Base-by-base conservation (phyloP, 1,284 basidiomycete species). In the Taiwanofungus camphoratus region DNA sequence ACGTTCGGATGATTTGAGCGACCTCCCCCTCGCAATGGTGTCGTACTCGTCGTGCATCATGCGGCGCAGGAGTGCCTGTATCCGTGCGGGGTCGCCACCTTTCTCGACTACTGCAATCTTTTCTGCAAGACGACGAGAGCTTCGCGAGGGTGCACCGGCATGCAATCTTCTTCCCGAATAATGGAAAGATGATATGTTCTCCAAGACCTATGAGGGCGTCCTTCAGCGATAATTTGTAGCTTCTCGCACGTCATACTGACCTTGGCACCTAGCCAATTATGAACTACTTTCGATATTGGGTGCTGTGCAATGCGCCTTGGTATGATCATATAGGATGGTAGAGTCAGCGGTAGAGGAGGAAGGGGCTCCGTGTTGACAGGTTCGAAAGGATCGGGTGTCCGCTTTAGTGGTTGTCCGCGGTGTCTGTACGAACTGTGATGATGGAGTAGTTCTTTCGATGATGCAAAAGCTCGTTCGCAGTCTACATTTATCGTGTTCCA, bases 311-410 rank as follows among this genome's bases (percentile, higher is more conserved):
- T 58, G 9, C 61, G 67, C 48, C 67, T 59, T 7, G 71, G 59
- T 42, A 72, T 64, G 21, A 69, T 59, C 54, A 71, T 65, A 52
- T 77, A 77, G 2, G 76, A 66, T 15, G 78, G 76, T 33, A 82
- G 53, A 8, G 44, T 52, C 4, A 49, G 46, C 9, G 63, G 56
- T 20, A 67, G 41, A 4, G 58, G 53, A 5, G 57, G 51, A 21
- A 53, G 46, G 33, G 58, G 58, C 39, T 60, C 52, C 19, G 60
- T 52, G 31, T 56, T 48, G 27, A 59, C 53, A 15, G 66, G 66
- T 26, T 46, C 41, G 39, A 60, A 61, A 13, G 69, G 71, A 31
- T 55, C 46, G 4, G 62, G 58, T 7, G 65, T 60, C 16, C 60
- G 54, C 52, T 66, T 71, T 43, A 65, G 56, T 3, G 42, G 23